These are phyloP conservation scores for Coccomyxa subellipsoidea DNA, from an alignment of 163 green algal species.

Conservation along the genomic window DNA sequence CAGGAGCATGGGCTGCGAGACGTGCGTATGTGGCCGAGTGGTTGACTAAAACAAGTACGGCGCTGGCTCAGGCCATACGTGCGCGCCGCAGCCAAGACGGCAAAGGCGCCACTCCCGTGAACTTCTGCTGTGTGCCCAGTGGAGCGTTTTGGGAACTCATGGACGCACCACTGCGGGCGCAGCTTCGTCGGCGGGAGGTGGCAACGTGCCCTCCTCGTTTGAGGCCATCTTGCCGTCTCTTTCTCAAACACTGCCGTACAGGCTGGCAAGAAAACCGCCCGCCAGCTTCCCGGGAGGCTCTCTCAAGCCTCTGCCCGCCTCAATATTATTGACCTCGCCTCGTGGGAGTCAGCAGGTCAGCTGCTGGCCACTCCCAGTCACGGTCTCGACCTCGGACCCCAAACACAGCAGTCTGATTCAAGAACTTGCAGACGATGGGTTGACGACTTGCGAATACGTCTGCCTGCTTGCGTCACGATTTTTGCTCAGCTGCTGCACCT, in stretches of 20 bases:
- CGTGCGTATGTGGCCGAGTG: background rate
- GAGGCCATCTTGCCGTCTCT: background rate
- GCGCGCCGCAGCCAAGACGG: background rate
- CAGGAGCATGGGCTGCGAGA: background rate
- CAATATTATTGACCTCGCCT: background rate
- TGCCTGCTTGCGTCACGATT: too few species aligned
- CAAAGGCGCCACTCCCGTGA: background rate
- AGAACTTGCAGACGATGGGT: too few species aligned
- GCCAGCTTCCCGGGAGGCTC: background rate
- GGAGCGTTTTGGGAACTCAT: background rate
- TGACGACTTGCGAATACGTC: background rate
- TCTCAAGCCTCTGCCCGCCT: background rate
- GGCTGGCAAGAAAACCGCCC: background rate
- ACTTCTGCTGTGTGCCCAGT: background rate
- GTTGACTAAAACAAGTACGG: background rate
- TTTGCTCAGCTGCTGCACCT: too few species aligned
- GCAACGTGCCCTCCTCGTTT: background rate
- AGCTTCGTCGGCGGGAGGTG: background rate
- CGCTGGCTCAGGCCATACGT: too few species aligned
- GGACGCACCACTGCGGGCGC: background rate
- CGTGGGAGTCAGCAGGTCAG: background rate
- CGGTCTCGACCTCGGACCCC: background rate
- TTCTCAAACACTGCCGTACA: background rate
- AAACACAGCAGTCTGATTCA: background rate
- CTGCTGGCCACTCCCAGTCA: background rate